These are phyloP conservation scores for Ophiostoma sp. DNA, from an alignment of 2,329 filamentous ascomycete genomes.

Conservation along the genomic window DNA sequence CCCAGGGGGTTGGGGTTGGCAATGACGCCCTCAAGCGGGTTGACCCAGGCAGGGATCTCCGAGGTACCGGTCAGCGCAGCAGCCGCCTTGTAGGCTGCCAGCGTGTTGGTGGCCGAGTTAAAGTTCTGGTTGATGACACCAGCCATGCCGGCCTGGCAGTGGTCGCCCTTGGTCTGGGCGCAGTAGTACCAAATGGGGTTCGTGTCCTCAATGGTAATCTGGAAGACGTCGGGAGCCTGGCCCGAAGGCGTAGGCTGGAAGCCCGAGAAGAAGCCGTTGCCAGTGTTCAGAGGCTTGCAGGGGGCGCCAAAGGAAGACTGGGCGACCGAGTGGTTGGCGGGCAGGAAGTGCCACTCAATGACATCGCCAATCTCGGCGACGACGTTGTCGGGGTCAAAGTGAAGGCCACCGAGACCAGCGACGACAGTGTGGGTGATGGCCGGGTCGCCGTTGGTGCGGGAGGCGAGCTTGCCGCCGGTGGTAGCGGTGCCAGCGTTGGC, in stretches of 20 bases:
- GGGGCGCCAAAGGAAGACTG: constrained; percentile 46
- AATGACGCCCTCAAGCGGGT: constrained; percentile 41
- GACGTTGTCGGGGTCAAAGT: constrained; percentile 53
- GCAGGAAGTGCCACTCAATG: constrained; percentile 57
- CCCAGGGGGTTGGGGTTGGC: constrained; percentile 45
- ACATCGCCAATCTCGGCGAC: constrained; percentile 51
- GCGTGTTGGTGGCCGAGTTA: constrained; percentile 40
- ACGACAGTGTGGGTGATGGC: constrained; percentile 49
- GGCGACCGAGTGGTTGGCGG: constrained; percentile 44
- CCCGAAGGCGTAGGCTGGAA: constrained; percentile 42
- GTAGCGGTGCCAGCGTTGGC: constrained; percentile 33
- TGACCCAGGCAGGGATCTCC: constrained; percentile 37
- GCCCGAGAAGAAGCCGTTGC: constrained; percentile 46
- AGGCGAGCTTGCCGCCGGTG: constrained; percentile 30
- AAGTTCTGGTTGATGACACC: constrained; percentile 52
- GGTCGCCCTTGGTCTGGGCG: constrained; percentile 43
- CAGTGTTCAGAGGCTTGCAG: constrained; percentile 44
- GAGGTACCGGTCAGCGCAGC: constrained; percentile 39
- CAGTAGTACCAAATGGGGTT: constrained; percentile 50
- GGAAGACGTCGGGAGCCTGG: constrained; percentile 47
- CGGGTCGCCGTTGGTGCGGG: constrained; percentile 40
- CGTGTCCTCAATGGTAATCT: constrained; percentile 45
- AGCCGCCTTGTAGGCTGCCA: constrained; percentile 41
- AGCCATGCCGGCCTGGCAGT: constrained; percentile 53
- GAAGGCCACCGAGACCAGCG: constrained; percentile 47